Evolutionary conservation across 495 filamentous ascomycete genomes (phyloP).

Genomic region (Penicillium verhagenii): DNA sequence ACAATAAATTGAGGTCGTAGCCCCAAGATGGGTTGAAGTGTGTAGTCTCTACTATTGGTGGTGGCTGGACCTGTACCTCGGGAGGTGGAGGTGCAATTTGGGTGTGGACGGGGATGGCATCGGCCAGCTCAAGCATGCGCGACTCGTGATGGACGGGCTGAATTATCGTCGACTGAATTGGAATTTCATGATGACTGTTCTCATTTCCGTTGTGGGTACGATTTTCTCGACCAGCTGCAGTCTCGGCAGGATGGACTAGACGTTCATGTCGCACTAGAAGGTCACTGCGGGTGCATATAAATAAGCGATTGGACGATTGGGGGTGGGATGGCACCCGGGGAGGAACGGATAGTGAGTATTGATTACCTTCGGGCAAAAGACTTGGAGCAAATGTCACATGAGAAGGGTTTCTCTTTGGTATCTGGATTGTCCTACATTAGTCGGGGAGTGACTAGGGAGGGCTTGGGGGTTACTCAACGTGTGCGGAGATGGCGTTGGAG

Average conservation of each 20-base stretch:
- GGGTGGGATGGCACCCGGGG: neutral
- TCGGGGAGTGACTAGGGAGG: neutral
- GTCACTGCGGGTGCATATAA: constrained; percentile 47
- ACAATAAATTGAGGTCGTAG: constrained; percentile 49
- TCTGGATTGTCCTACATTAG: constrained; percentile 39
- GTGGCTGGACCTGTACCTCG: constrained; percentile 40
- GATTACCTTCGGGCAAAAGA: constrained; percentile 51
- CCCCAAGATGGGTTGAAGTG: constrained; percentile 53
- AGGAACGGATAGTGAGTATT: neutral
- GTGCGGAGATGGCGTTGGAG: constrained; percentile 56
- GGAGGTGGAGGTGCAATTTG: constrained; percentile 37
- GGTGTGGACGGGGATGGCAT: constrained; percentile 43
- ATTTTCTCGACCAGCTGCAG: constrained; percentile 44
- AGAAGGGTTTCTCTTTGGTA: constrained; percentile 56
- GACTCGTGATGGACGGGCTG: constrained; percentile 44
- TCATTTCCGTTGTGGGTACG: constrained; percentile 31
- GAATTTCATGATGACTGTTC: constrained; percentile 32
- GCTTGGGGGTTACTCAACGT: constrained; percentile 45
- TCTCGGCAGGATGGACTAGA: constrained; percentile 67
- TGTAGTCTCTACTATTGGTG: constrained; percentile 44
- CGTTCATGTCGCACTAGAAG: constrained; percentile 71
- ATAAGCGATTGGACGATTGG: constrained; percentile 27
- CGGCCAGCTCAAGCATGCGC: constrained; percentile 49
- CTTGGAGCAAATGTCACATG: constrained; percentile 52
- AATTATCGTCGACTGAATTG: constrained; percentile 40